Conservation (phyloP, 2,329 filamentous ascomycete genomes). For the Colletotrichum sp. region DNA sequence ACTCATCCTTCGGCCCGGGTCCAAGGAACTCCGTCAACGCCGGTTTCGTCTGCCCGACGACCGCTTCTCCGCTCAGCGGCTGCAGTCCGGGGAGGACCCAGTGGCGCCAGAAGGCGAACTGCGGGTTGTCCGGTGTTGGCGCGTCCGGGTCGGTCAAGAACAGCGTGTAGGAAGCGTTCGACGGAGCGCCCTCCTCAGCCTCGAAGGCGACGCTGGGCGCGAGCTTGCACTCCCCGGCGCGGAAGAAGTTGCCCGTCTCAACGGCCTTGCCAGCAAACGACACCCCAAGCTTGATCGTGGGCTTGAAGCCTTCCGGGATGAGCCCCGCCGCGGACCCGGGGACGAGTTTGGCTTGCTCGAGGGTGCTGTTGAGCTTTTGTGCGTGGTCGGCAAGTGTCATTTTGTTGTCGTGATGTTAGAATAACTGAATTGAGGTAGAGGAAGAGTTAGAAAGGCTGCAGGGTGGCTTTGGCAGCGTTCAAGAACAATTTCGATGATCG, state of each 20-base stretch:
- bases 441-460: too few species aligned
- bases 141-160: constrained; percentile 60
- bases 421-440: background rate
- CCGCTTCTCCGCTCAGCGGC: constrained; percentile 28
- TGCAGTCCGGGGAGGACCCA: constrained; percentile 52
- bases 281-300: constrained; percentile 43
- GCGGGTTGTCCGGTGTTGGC: constrained; percentile 59
- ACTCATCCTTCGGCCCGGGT: constrained; percentile 52
- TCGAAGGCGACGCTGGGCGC: constrained; percentile 40
- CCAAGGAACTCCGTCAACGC: constrained; percentile 48
- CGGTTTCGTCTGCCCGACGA: constrained; percentile 32
- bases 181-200: constrained; percentile 34
- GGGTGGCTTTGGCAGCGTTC: background rate
- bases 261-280: constrained; percentile 37
- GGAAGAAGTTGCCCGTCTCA: constrained; percentile 43
- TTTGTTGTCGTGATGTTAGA: background rate
- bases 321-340: constrained; percentile 43
- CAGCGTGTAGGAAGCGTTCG: constrained; percentile 45
- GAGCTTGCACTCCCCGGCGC: constrained; percentile 39
- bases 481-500: background rate
- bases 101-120: constrained; percentile 61
- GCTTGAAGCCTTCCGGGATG: constrained; percentile 47
- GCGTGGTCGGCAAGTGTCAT: constrained; percentile 24
- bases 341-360: constrained; percentile 42
- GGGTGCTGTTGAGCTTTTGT: constrained; percentile 30